Evolutionary conservation across 257 asterid species (phyloP), one percentile per base, ranked within the genome.

Genomic region (Mitragyna speciosa): DNA sequence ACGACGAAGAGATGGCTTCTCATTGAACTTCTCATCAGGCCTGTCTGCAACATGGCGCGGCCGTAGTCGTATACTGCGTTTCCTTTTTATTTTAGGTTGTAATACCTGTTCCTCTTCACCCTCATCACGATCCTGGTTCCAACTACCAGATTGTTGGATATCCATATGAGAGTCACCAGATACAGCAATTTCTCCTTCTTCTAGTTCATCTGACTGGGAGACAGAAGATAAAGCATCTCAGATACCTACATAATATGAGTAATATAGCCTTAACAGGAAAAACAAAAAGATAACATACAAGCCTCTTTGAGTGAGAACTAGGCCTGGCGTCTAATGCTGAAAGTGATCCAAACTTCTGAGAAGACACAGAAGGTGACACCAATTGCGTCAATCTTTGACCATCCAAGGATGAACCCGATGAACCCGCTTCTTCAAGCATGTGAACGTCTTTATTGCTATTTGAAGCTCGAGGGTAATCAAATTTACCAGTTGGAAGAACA

Each of bases 281-380:
- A 47, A 78, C 17, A 70, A 48, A n/a, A 65, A 43, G 63, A 58
- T 52, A 72, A 80, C 90, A 66, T 88, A 94, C 98, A 92, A 78
- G 77, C 85, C 88, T 92, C 90, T 89, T 92, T 22, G 97, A 88
- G 58, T 93, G 96, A 82, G 99, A 91, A 82, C 84, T 81, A 79
- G 98, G 90, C 86, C 96, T 90, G 76, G 94, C 89, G 78, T 96
- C 99, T 72, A 96, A 81, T 67, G 98, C 99, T 80, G 99, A 96
- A 83, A 96, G 96, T 10, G 97, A 94, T 33, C 98, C 99, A 88
- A 96, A 96, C 89, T 96, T 96, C 94, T 96, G 99, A 79, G 96
- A 91, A 82, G 97, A 92, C 72, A 83, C 91, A 54, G 99, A 94
- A 67, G 97, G 93, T 47, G 97, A 90, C 59, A 89, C 95, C 73